A percentile compares a stretch with the other conserved stretches of the same genome.
Conservation (phyloP, 164 flowering plant genomes). For the Dillenia suffruticosa region DNA sequence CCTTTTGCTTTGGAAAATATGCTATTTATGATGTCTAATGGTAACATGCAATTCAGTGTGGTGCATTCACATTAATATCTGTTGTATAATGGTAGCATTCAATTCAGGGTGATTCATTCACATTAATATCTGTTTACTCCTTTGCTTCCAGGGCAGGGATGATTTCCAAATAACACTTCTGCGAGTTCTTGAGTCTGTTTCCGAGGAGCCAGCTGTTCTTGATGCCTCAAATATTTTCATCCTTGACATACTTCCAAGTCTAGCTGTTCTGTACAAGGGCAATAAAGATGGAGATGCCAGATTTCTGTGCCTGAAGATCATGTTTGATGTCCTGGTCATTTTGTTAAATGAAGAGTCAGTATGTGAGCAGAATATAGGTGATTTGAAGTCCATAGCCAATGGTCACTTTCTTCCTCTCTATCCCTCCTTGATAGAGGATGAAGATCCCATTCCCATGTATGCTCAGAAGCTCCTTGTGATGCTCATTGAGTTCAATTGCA, state of each 20-base stretch:
- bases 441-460: constrained; percentile 93
- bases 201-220: constrained; percentile 65
- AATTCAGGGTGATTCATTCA: neutral
- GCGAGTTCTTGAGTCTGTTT: constrained; percentile 69
- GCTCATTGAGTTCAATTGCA: constrained; percentile 77
- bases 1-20: too few species aligned
- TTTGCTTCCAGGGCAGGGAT: constrained; percentile 84
- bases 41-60: too few species aligned
- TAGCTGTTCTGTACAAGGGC: constrained; percentile 73
- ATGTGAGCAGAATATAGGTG: constrained; percentile 36
- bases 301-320: constrained; percentile 81
- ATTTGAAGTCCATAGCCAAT: constrained; percentile 59
- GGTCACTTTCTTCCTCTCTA: constrained; percentile 82
- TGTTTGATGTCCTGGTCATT: constrained; percentile 71
- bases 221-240: constrained; percentile 45
- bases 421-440: constrained; percentile 79
- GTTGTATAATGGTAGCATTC: neutral
- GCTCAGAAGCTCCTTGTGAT: constrained; percentile 95
- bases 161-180: constrained; percentile 89
- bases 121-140: neutral
- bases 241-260: constrained; percentile 67
- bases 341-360: constrained; percentile 60
- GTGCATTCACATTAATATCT: neutral
- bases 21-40: too few species aligned
- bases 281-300: constrained; percentile 97